A percentile compares a stretch with the other conserved stretches of the same genome.
phyloP scores from a whole-genome alignment of 1,284 basidiomycete species.

The Agaricales sp. region DNA sequence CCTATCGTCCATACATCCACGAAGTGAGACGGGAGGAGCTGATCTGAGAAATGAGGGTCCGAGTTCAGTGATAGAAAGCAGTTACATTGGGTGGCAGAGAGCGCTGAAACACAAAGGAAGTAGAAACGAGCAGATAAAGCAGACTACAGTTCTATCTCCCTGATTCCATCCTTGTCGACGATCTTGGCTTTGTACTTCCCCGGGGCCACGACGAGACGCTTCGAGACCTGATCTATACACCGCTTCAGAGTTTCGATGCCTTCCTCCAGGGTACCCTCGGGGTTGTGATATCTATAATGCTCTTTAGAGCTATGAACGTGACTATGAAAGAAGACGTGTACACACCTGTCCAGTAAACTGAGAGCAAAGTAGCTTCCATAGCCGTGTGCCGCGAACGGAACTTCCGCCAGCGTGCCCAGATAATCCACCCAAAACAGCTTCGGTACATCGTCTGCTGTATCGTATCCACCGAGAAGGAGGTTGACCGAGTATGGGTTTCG shows the following conservation, averaged over 20 bases:
- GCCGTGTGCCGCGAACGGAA: conserved; percentile 94
- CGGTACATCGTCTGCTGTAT: conserved; percentile 54
- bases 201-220: conserved; percentile 77
- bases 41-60: no score
- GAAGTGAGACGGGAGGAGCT: no score
- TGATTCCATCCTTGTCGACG: conserved; percentile 83
- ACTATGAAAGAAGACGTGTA: conserved; percentile 4
- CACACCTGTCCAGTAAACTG: conserved; percentile 84
- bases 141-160: conserved; percentile 60
- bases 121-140: no score
- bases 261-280: conserved; percentile 74
- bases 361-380: conserved; percentile 92
- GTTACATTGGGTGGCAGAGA: no score
- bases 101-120: no score
- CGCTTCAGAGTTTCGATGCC: conserved; percentile 77
- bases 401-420: conserved; percentile 79
- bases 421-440: conserved; percentile 96
- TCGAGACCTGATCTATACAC: conserved; percentile 84
- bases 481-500: conserved; percentile 88
- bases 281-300: conserved; percentile 69
- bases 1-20: no score
- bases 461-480: conserved; percentile 88
- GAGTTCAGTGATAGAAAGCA: no score
- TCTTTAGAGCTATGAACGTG: conserved; percentile 9
- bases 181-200: conserved; percentile 83